Percentiles rank a stretch among this genome's conserved stretches.
phyloP scores from a whole-genome alignment of 148 eudicot genomes.

The Persicaria tinctoria region DNA sequence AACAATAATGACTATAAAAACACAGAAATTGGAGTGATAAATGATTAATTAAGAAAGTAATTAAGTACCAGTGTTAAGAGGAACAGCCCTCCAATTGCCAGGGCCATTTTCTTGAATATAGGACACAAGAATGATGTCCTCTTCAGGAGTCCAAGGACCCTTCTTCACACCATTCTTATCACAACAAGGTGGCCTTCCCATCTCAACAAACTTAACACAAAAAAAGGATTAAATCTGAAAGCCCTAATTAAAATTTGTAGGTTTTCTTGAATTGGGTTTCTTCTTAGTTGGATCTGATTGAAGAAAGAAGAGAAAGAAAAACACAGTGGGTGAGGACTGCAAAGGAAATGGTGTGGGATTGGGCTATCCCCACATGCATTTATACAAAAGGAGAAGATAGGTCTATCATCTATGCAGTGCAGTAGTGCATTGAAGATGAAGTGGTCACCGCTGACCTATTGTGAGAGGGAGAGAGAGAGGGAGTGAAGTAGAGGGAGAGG shows the following conservation, averaged over 20 bases:
- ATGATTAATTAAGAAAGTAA: background rate
- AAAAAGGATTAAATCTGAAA: background rate
- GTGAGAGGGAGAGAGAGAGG: background rate
- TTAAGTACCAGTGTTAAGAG: conserved; percentile 33
- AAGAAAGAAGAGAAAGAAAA: background rate
- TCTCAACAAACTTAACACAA: background rate
- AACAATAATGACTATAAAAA: no score
- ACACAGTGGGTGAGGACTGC: background rate
- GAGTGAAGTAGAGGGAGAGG: background rate
- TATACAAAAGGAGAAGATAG: background rate
- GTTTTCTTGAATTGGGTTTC: background rate
- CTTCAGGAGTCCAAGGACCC: conserved; percentile 65
- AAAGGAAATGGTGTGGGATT: background rate
- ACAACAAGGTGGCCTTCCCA: conserved; percentile 57
- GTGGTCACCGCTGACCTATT: conserved; percentile 12
- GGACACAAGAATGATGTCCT: conserved; percentile 45
- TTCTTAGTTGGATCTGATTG: background rate
- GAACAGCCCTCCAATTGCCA: conserved; percentile 56
- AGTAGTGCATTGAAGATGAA: conserved; percentile 1
- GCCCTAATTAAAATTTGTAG: background rate
- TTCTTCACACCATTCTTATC: conserved; percentile 42
- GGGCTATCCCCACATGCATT: conserved; percentile 12
- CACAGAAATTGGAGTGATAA: background rate
- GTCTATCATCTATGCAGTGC: background rate
- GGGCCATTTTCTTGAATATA: conserved; percentile 53